phyloP scores from a whole-genome alignment of 306 rosid species.

The Quercus gilva region DNA sequence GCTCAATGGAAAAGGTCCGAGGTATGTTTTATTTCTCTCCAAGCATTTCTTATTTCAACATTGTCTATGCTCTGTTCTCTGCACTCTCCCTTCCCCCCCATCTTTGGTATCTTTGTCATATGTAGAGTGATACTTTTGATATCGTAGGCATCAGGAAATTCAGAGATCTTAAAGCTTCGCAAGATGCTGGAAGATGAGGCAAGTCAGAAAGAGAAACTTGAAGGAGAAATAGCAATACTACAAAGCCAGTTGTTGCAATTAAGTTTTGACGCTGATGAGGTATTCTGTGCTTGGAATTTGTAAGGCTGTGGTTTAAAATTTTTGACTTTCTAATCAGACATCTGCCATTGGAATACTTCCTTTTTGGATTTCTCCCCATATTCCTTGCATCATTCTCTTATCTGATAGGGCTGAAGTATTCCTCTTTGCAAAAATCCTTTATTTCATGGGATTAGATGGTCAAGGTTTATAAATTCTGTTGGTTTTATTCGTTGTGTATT shows the following conservation, averaged over 20 bases:
- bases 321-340: not conserved
- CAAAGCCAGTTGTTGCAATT: conserved; percentile 86
- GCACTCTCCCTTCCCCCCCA: not conserved
- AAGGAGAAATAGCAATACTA: conserved; percentile 78
- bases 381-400: not conserved
- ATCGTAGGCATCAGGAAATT: conserved; percentile 59
- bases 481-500: not conserved
- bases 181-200: conserved; percentile 71
- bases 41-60: conserved; percentile 10
- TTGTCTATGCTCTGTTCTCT: conserved; percentile 6
- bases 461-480: not conserved
- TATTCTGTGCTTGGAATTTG: conserved; percentile 20
- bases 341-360: not conserved
- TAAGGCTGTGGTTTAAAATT: not conserved
- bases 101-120: conserved; percentile 21
- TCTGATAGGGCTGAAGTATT: not conserved
- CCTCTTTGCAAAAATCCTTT: not conserved
- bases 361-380: not conserved
- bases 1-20: conserved; percentile 78
- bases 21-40: conserved; percentile 48
- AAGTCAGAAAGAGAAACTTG: conserved; percentile 69
- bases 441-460: not conserved
- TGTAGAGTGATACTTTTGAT: conserved; percentile 28
- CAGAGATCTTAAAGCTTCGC: conserved; percentile 69
- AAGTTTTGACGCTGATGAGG: conserved; percentile 88